These are phyloP conservation scores for Didymella pinodella DNA, from an alignment of 2,329 filamentous ascomycete genomes.

Conservation along the genomic window DNA sequence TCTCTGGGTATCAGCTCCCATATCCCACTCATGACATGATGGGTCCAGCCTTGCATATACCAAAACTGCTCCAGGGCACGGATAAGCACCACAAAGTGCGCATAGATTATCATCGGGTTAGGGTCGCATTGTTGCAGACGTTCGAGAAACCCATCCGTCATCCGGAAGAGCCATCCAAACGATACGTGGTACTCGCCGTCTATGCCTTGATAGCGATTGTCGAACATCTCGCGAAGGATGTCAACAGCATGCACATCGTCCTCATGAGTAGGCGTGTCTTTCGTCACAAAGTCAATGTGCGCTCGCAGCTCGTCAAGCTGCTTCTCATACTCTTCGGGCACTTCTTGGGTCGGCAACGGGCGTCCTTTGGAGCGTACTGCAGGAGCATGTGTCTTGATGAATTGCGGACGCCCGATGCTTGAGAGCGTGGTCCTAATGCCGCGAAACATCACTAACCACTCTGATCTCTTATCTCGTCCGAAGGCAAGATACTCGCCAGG, in stretches of 20 bases:
- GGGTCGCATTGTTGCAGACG: slow-evolving; percentile 34
- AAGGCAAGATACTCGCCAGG: slow-evolving; percentile 44
- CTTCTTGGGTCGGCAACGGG: slow-evolving; percentile 21
- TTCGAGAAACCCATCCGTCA: slow-evolving; percentile 36
- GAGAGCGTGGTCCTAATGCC: slow-evolving; percentile 37
- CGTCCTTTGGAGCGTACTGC: slow-evolving; percentile 16
- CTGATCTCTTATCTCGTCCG: slow-evolving; percentile 32
- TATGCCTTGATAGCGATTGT: slow-evolving; percentile 31
- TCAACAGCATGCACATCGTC: slow-evolving; percentile 23
- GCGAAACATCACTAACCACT: slow-evolving; percentile 45
- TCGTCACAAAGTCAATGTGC: slow-evolving; percentile 20
- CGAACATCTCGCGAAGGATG: slow-evolving; percentile 32
- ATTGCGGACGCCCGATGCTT: slow-evolving; percentile 15
- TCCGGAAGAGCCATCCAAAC: slow-evolving; percentile 39
- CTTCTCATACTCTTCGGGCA: slow-evolving; percentile 28
- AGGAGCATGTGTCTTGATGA: slow-evolving; percentile 22
- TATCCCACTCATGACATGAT: slow-evolving; percentile 39
- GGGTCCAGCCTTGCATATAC: slow-evolving; percentile 44
- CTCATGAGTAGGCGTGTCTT: slow-evolving; percentile 7
- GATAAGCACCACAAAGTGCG: slow-evolving; percentile 40
- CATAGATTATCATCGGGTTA: slow-evolving; percentile 35
- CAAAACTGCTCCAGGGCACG: slow-evolving; percentile 40
- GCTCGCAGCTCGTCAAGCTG: slow-evolving; percentile 30
- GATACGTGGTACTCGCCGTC: slow-evolving; percentile 39
- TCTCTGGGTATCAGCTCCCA: slow-evolving; percentile 29